phyloP scores from a whole-genome alignment of 345 rosid genomes.

The Carallia brachiata region DNA sequence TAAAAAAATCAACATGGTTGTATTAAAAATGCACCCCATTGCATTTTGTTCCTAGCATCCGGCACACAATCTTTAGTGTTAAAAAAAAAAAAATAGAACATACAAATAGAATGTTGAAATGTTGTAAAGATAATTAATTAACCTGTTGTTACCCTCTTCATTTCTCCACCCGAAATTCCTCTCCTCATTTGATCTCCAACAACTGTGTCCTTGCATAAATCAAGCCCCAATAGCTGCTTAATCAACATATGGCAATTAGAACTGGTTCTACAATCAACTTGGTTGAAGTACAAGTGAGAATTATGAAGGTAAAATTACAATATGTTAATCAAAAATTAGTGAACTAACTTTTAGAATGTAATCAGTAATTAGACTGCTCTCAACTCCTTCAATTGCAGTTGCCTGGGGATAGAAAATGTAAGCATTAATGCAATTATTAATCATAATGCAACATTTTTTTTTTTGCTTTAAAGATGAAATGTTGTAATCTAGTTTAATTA shows the following conservation, averaged over 20 bases:
- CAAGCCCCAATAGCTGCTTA: constrained; percentile 74
- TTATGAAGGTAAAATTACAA: too few relatives aligned
- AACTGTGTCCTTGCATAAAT: constrained; percentile 73
- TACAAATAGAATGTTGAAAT: too few relatives aligned
- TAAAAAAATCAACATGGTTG: too few relatives aligned
- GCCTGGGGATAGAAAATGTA: constrained; percentile 40
- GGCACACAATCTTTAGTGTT: too few relatives aligned
- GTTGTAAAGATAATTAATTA: background rate
- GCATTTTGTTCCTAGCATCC: too few relatives aligned
- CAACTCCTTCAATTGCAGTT: constrained; percentile 61
- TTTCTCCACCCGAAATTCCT: constrained; percentile 90
- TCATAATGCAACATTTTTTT: too few relatives aligned
- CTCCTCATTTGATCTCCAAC: constrained; percentile 80
- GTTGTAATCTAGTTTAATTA: background rate
- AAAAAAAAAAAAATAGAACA: background rate
- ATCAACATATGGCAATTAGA: background rate
- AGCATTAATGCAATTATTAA: background rate
- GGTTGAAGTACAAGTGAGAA: background rate
- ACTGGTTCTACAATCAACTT: too few relatives aligned
- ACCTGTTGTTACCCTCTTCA: constrained; percentile 91
- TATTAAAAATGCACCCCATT: too few relatives aligned
- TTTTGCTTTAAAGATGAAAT: too few relatives aligned
- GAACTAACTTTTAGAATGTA: constrained; percentile 76
- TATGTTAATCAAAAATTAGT: too few relatives aligned
- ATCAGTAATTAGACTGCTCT: constrained; percentile 82